These are phyloP conservation scores for Acanthamoeba castellanii DNA, from an alignment of 208 protist species.

Conservation along the genomic window DNA sequence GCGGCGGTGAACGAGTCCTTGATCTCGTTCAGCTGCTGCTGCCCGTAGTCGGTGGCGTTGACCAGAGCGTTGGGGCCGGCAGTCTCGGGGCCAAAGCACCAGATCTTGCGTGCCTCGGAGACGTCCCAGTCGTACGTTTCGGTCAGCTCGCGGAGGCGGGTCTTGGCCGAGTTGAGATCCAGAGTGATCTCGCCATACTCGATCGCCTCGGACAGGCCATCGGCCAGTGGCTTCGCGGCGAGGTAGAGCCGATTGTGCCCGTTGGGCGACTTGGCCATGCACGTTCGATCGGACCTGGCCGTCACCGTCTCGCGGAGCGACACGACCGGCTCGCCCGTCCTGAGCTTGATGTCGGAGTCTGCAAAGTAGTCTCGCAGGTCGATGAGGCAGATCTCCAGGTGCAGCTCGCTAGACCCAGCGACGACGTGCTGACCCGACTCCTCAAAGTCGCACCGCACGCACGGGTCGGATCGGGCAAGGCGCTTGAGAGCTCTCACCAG, in stretches of 20 bases:
- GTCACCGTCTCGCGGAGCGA: conserved; percentile 99
- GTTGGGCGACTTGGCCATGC: conserved; percentile 98
- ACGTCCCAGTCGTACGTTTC: conserved; percentile 95
- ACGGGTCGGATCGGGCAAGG: conserved; percentile 97
- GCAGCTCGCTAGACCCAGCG: conserved; percentile 99
- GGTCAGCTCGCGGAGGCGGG: conserved; percentile 92
- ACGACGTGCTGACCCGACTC: conserved; percentile 99
- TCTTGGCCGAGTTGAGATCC: conserved; percentile 94
- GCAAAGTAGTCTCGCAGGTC: conserved; percentile 98
- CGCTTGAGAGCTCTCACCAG: conserved; percentile 97
- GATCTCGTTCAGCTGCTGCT: conserved; percentile 99
- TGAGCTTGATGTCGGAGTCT: conserved; percentile 94
- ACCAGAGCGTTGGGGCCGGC: conserved; percentile 97
- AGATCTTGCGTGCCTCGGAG: conserved; percentile 97
- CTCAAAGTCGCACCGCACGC: conserved; percentile 95
- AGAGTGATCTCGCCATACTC: conserved; percentile 93
- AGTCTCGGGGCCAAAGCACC: conserved; percentile 98
- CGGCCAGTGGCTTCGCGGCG: conserved; percentile 93
- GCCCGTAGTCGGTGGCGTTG: conserved; percentile 97
- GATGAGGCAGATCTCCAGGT: conserved; percentile 99
- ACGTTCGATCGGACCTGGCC: conserved; percentile 84
- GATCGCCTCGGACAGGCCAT: conserved; percentile 94
- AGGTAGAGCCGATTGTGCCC: conserved; percentile 99
- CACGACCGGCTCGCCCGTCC: conserved; percentile 98
- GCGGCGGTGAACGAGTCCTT: conserved; percentile 97